Conservation (phyloP, 306 rosid species). For the Vigna unguiculata region DNA sequence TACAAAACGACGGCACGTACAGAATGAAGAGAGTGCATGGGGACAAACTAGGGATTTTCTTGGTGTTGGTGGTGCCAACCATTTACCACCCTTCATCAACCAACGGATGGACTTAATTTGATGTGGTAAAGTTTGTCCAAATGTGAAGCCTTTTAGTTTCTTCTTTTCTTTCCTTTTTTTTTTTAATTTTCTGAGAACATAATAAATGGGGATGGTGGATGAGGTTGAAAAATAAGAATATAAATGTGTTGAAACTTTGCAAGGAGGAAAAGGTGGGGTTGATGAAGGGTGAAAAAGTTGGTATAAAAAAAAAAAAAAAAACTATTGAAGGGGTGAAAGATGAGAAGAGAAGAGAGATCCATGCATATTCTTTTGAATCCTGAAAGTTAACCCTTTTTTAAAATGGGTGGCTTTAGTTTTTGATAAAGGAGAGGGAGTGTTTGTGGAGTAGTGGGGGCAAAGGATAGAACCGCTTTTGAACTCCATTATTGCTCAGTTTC, state of each 20-base stretch:
- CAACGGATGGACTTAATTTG: conserved; percentile 72
- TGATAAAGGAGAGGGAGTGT: conserved; percentile 40
- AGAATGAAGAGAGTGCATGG: conserved; percentile 55
- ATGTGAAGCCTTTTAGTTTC: conserved; percentile 5
- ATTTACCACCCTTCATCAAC: conserved; percentile 78
- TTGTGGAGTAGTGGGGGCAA: conserved; percentile 73
- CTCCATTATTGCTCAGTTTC: conserved; percentile 75
- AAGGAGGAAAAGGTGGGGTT: conserved; percentile 60
- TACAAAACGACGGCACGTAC: conserved; percentile 67
- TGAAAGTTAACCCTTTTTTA: conserved; percentile 67
- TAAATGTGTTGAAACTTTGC: conserved; percentile 55
- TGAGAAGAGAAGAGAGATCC: conserved; percentile 52
- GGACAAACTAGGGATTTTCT: conserved; percentile 92
- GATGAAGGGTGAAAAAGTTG: conserved; percentile 65
- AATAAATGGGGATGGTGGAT: conserved; percentile 32
- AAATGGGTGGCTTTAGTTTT: conserved; percentile 61
- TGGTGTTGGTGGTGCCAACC: conserved; percentile 78
- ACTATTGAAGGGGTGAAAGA: conserved; percentile 35
- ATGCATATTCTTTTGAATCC: conserved; percentile 85
- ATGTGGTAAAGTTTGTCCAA: neutral
- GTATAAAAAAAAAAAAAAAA: too few species aligned
- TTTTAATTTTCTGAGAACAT: conserved; percentile 18
- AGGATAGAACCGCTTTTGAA: conserved; percentile 59
- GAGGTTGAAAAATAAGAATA: conserved; percentile 41
- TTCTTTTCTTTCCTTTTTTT: neutral